Evolutionary conservation across 305 asterid genomes (phyloP).

Genomic region (Fraxinus dipetala): DNA sequence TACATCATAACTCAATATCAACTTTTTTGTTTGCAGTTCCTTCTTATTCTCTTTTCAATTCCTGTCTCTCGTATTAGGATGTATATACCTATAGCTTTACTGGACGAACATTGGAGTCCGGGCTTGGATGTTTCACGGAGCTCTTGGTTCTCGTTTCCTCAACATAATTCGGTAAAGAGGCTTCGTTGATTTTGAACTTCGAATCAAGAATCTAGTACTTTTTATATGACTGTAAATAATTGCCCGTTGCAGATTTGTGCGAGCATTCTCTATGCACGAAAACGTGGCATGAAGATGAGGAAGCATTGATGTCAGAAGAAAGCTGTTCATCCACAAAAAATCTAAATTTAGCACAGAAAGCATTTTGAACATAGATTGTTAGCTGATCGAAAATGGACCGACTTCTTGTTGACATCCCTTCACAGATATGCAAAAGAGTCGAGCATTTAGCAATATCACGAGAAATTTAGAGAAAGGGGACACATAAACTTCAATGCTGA

Average conservation of each 20-base stretch:
- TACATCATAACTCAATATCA: not conserved
- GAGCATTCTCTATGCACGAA: not conserved
- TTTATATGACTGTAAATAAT: not conserved
- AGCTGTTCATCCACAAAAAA: not conserved
- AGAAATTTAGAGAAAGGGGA: not conserved
- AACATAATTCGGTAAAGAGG: not conserved
- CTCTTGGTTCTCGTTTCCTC: constrained; percentile 14
- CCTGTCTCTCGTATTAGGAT: constrained; percentile 17
- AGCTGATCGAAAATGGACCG: not conserved
- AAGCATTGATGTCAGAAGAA: not conserved
- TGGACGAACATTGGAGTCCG: constrained; percentile 6
- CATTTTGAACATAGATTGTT: not conserved
- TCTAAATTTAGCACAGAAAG: not conserved
- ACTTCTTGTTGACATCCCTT: not conserved
- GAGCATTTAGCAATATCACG: not conserved
- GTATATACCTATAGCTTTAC: constrained; percentile 12
- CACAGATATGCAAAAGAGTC: not conserved
- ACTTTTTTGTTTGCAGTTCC: constrained; percentile 13
- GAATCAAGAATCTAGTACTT: not conserved
- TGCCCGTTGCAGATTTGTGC: not conserved
- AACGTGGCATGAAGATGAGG: not conserved
- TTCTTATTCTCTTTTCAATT: constrained; percentile 23
- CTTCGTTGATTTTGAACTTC: not conserved
- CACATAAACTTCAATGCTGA: not conserved
- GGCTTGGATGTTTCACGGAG: constrained; percentile 2